Conservation (phyloP, 148 eudicot species). For the Rhododendron molle region DNA sequence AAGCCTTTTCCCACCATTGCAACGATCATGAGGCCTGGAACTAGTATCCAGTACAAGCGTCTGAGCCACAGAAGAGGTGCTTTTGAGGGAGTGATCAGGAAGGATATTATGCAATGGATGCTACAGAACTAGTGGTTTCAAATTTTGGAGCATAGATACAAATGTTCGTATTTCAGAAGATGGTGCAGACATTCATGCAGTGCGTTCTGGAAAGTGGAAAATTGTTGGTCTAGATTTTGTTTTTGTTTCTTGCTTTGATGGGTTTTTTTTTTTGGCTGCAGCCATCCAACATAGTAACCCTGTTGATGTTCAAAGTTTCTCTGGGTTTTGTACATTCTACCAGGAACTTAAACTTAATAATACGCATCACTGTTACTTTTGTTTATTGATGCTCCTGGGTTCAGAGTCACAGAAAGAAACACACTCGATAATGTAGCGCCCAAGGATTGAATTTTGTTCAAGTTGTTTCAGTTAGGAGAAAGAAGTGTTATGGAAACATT, state of each 20-base stretch:
- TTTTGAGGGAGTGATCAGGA: slow-evolving; percentile 39
- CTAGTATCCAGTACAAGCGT: slow-evolving; percentile 49
- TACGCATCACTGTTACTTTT: not conserved
- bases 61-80: slow-evolving; percentile 26
- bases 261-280: not conserved
- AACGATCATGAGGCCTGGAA: slow-evolving; percentile 51
- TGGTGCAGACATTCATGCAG: not conserved
- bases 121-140: slow-evolving; percentile 15
- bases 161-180: not conserved
- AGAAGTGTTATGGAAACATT: not conserved
- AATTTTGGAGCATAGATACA: not conserved
- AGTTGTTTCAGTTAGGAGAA: not conserved
- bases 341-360: not conserved
- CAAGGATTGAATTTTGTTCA: not conserved
- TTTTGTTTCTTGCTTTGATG: not conserved
- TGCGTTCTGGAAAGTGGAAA: not conserved
- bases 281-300: not conserved
- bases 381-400: not conserved
- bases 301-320: not conserved
- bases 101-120: slow-evolving; percentile 74
- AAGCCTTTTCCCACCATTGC: slow-evolving; percentile 49
- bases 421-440: not conserved
- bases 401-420: not conserved
- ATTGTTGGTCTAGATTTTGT: not conserved
- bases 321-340: not conserved